These are phyloP conservation scores for Solanum etuberosum DNA, from an alignment of 257 asterid genomes.

Conservation along the genomic window DNA sequence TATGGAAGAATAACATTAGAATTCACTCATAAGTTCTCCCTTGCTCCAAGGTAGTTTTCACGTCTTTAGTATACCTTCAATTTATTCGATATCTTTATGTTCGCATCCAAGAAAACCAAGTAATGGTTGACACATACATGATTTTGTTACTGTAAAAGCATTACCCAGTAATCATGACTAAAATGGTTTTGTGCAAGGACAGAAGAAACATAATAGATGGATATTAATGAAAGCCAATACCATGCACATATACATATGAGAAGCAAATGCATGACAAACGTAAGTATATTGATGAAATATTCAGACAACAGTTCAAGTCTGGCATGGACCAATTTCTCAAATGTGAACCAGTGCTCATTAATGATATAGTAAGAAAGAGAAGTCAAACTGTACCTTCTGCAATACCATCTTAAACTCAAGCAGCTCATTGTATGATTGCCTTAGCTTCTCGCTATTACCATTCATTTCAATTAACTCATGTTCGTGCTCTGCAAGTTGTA, in stretches of 20 bases:
- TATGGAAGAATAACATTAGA: background rate
- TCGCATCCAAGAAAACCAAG: background rate
- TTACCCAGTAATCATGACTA: background rate
- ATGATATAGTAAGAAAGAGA: background rate
- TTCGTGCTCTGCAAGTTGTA: constrained; percentile 85
- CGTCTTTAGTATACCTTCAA: background rate
- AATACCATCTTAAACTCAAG: constrained; percentile 94
- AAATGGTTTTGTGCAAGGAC: background rate
- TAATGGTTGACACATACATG: background rate
- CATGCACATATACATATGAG: background rate
- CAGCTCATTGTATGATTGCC: constrained; percentile 78
- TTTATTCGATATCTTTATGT: background rate
- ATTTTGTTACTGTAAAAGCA: background rate
- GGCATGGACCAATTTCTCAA: background rate
- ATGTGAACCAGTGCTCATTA: background rate
- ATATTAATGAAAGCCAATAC: background rate
- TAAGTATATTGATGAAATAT: background rate
- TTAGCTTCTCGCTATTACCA: constrained; percentile 75
- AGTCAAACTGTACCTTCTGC: constrained; percentile 59
- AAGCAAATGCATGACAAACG: background rate
- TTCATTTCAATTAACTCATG: constrained; percentile 95
- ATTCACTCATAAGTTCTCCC: background rate
- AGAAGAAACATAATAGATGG: background rate
- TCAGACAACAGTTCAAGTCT: background rate
- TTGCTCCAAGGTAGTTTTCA: background rate